Evolutionary conservation across 306 rosid genomes (phyloP).

Genomic region (Vicia sativa): DNA sequence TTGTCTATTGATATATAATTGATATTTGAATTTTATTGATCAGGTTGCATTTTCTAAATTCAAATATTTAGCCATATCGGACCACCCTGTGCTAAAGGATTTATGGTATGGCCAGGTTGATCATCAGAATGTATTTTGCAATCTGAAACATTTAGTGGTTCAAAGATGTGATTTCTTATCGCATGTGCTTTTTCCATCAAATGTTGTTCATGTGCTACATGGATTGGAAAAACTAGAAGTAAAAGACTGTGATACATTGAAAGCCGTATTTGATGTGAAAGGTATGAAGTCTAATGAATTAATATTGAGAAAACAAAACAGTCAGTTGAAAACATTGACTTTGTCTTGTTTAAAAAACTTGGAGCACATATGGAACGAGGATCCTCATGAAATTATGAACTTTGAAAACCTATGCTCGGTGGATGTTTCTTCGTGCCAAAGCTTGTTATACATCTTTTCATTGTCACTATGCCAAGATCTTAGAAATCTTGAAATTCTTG

Average conservation of each 20-base stretch:
- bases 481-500: background rate
- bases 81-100: background rate
- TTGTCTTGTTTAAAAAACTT: background rate
- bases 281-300: background rate
- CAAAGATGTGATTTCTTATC: conserved; percentile 22
- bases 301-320: background rate
- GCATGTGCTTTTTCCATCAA: conserved; percentile 15
- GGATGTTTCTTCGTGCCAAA: background rate
- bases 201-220: background rate
- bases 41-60: conserved; percentile 7
- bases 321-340: background rate
- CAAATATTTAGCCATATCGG: background rate
- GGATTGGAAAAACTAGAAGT: conserved; percentile 4
- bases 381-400: background rate
- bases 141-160: conserved; percentile 11
- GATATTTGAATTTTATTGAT: background rate
- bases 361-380: background rate
- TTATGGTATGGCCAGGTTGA: background rate
- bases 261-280: background rate
- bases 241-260: conserved; percentile 9
- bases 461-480: background rate
- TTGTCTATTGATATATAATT: background rate
- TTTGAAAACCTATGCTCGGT: background rate
- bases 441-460: background rate
- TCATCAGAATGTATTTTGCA: background rate